Evolutionary conservation across 2,329 filamentous ascomycete genomes (phyloP).

Genomic region (Exophiala viscosa): DNA sequence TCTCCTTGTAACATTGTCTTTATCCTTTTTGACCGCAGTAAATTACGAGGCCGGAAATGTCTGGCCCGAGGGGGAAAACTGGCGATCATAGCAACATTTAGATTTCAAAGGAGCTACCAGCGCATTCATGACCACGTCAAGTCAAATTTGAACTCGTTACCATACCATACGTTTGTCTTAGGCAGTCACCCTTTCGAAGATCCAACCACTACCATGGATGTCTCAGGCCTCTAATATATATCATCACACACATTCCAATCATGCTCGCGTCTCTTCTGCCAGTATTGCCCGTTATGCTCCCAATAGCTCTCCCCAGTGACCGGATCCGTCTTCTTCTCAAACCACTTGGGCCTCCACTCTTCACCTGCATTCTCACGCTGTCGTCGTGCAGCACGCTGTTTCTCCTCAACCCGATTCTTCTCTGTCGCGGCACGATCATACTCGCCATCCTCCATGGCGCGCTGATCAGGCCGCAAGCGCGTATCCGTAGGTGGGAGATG

Average conservation of each 20-base stretch:
- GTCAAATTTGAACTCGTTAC: too few relatives aligned
- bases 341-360: constrained; percentile 83
- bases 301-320: constrained; percentile 86
- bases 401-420: constrained; percentile 92
- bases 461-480: constrained; percentile 85
- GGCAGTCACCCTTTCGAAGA: too few relatives aligned
- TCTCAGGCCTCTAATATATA: constrained; percentile 54
- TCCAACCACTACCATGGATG: too few relatives aligned
- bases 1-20: too few relatives aligned
- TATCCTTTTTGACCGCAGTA: too few relatives aligned
- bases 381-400: constrained; percentile 72
- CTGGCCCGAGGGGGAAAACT: too few relatives aligned
- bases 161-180: too few relatives aligned
- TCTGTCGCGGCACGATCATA: constrained; percentile 90
- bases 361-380: constrained; percentile 72
- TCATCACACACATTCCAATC: constrained; percentile 72
- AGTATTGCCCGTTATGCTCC: constrained; percentile 86
- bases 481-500: constrained; percentile 90
- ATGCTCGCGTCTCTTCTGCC: constrained; percentile 62
- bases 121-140: too few relatives aligned
- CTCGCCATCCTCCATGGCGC: constrained; percentile 97
- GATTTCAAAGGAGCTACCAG: too few relatives aligned
- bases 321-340: constrained; percentile 66
- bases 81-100: too few relatives aligned
- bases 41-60: too few relatives aligned